phyloP scores from a whole-genome alignment of 2,329 filamentous ascomycete species.

The Neofusicoccum sp. region DNA sequence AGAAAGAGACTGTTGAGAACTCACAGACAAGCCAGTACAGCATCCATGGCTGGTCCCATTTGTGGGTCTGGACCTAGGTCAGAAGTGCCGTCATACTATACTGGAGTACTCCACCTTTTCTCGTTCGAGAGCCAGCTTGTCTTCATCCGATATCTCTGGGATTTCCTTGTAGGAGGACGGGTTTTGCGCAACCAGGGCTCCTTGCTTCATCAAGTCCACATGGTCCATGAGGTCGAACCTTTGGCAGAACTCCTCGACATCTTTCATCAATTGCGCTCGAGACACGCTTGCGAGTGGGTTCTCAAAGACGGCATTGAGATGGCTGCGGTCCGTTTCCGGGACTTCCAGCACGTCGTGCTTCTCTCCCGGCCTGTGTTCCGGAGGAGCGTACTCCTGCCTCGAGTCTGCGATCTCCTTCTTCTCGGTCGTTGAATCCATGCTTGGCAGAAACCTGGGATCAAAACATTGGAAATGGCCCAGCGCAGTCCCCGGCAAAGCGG shows the following conservation, averaged over 20 bases:
- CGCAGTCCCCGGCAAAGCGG: neutral
- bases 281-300: conserved; percentile 57
- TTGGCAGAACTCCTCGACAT: conserved; percentile 55
- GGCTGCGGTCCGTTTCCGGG: neutral
- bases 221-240: conserved; percentile 50
- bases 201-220: conserved; percentile 50
- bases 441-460: neutral
- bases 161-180: conserved; percentile 51
- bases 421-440: neutral
- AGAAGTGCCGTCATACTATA: neutral
- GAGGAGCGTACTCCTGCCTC: neutral
- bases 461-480: neutral
- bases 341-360: neutral
- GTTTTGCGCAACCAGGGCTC: conserved; percentile 52
- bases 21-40: conserved; percentile 48
- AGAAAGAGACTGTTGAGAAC: conserved; percentile 19
- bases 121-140: conserved; percentile 41
- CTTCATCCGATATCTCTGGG: conserved; percentile 45
- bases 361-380: neutral
- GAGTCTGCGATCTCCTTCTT: neutral
- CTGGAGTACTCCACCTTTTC: conserved; percentile 33
- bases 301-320: conserved; percentile 35
- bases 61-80: conserved; percentile 35
- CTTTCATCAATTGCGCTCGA: conserved; percentile 50
- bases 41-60: conserved; percentile 51